A percentile compares a stretch with the other conserved stretches of the same genome.
Conservation (phyloP, 2,329 filamentous ascomycete species). For the Pseudogymnoascus pannorum region DNA sequence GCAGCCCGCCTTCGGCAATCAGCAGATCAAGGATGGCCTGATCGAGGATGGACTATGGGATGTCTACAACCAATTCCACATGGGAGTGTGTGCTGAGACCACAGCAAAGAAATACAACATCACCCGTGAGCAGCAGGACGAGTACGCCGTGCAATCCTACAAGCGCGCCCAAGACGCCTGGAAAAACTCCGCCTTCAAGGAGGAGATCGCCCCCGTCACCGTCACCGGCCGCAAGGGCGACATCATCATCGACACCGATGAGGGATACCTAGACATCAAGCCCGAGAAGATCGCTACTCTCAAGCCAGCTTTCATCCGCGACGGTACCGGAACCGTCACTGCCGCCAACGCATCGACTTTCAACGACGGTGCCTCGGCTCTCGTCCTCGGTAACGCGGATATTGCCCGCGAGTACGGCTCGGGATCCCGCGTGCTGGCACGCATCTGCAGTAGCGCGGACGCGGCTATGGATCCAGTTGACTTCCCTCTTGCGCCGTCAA, state of each 20-base stretch:
- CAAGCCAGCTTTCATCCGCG: conserved; percentile 84
- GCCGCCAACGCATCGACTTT: conserved; percentile 91
- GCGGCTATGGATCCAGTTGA: conserved; percentile 86
- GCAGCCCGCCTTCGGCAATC: conserved; percentile 77
- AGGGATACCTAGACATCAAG: conserved; percentile 83
- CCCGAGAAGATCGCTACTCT: conserved; percentile 77
- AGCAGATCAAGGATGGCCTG: conserved; percentile 83
- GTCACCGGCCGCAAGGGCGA: conserved; percentile 81
- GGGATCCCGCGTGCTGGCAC: conserved; percentile 75
- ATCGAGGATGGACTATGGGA: conserved; percentile 95
- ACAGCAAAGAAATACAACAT: conserved; percentile 83
- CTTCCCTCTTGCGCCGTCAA: conserved; percentile 87
- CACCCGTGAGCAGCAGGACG: conserved; percentile 79
- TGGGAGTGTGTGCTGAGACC: conserved; percentile 94
- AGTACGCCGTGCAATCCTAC: conserved; percentile 85
- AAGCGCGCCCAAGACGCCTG: conserved; percentile 85
- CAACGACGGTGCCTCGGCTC: conserved; percentile 87
- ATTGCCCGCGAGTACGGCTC: conserved; percentile 74
- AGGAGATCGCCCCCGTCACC: conserved; percentile 84
- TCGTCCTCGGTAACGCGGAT: conserved; percentile 76
- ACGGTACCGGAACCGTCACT: conserved; percentile 83
- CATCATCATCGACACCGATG: conserved; percentile 70
- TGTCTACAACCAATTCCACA: conserved; percentile 94
- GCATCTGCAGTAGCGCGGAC: conserved; percentile 79
- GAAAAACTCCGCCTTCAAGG: conserved; percentile 72